Base-by-base conservation (phyloP, 805 yeast species). In the Suhomyces xylopsoci region DNA sequence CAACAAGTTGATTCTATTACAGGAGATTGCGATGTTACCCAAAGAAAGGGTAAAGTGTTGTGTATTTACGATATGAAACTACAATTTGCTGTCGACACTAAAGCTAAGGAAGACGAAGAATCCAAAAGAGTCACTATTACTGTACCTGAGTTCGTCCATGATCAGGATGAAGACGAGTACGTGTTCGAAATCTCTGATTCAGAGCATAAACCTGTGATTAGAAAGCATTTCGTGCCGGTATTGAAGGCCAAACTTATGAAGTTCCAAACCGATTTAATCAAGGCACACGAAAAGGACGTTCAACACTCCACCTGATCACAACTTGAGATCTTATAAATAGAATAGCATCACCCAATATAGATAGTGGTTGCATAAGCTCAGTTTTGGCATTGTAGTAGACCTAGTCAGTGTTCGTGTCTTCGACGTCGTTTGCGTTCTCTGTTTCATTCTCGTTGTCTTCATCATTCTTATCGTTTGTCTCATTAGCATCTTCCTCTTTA, bases 21-120 rank as follows among this genome's bases (percentile, higher is more conserved):
- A 6, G 96, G 96, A 20, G 94, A 88, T 66, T 87, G 94, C 60
- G 88, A 88, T 61, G 92, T 88, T 12, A 84, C 90, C 20, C 93
- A 88, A 68, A 81, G 96, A 73, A 88, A 88, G 68, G 93, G 93
- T 7, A 86, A 84, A 68, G 89, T 85, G 24, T 80, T 83, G 61
- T 87, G 93, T 63, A 84, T 88, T 48, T 88, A 81, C 62, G 96
- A 88, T 63, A 65, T 88, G 77, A 71, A 73, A 45, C 65, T 88
- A 46, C 76, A 73, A 56, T 76, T 88, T 53, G 62, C 70, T 8
- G 61, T 62, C 14, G 51, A 54, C 7, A 73, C 83, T 19, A 62
- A 66, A 36, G 76, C 81, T 12, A 59, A 64, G 26, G 71, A 66
- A 7, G 77, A 74, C n/a, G 76, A 71, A 47, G 65, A 69, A 17